Base-by-base conservation (phyloP, 441 rosid genomes). In the Euphorbia corollata region DNA sequence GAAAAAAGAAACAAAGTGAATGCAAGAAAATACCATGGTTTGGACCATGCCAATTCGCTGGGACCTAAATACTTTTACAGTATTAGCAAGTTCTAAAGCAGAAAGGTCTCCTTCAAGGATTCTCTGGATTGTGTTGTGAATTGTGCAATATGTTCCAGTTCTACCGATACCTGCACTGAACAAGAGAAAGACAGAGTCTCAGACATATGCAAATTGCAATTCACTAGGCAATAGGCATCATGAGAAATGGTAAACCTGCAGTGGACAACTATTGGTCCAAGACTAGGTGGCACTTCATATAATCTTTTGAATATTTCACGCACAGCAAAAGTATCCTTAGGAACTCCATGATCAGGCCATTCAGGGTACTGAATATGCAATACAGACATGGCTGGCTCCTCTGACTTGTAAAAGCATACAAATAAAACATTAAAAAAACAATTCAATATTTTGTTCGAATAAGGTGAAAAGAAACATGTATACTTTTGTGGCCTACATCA, bases 311-410 rank as follows among this genome's bases (percentile, higher is more conserved):
- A 82, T 63, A 92, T 92, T 75, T 88, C 91, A 72, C 97, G 92
- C 65, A 87, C 96, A 55, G 87, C 87, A 32, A 75, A 5, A 1
- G 92, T 87, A 71, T 88, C 90, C 43, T 22, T 73, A 30, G 98
- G 98, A 79, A 90, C 97, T 78, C 98, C 98, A 75, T 90, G 94
- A 74, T 92, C 98, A 71, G 97, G 98, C 98, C 98, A 92, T 39
- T 92, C 94, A 20, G 91, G 87, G 78, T 86, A 90, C 71, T 85
- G 89, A 76, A 92, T 80, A 71, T 88, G 98, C 80, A 92, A 73
- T 70, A 87, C 92, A 20, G 90, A 82, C 73, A 82, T 22, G 0
- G 90, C 82, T 32, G 74, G 84, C 69, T 85, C 86, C 72, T 82
- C 88, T 13, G 87, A 68, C 97, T 90, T 77, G 61, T 78, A 78